These are phyloP conservation scores for Solanum neorickii DNA, from an alignment of 257 asterid genomes.

Conservation along the genomic window DNA sequence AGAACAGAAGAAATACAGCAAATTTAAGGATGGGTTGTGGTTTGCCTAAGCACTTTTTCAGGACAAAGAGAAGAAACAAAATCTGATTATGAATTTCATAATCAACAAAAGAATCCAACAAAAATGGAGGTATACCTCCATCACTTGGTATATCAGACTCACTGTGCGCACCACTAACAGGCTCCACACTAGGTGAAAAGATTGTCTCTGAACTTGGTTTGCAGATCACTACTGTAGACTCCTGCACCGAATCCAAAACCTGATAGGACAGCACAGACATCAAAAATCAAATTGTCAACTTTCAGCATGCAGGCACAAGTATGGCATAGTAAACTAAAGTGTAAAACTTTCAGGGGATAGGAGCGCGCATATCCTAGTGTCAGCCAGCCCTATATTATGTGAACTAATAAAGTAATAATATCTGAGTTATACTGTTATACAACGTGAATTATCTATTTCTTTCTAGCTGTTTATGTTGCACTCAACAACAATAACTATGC, in stretches of 20 bases:
- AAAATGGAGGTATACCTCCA: conserved; percentile 36
- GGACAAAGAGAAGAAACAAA: neutral
- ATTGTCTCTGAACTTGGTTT: conserved; percentile 61
- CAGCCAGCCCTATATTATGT: neutral
- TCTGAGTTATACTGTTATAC: neutral
- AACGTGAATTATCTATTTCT: neutral
- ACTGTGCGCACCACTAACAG: conserved; percentile 25
- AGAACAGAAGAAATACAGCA: neutral
- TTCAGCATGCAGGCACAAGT: neutral
- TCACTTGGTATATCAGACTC: conserved; percentile 7
- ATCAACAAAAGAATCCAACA: neutral
- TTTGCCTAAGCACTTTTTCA: neutral
- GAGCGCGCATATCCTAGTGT: neutral
- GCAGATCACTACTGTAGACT: conserved; percentile 32
- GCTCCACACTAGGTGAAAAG: conserved; percentile 66
- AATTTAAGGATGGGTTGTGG: neutral
- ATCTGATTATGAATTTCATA: neutral
- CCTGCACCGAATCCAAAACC: conserved; percentile 27
- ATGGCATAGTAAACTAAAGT: neutral
- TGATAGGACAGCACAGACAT: neutral
- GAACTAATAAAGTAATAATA: neutral
- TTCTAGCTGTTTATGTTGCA: neutral
- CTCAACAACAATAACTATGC: neutral
- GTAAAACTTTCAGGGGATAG: neutral
- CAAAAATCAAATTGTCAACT: neutral